Base-by-base conservation (phyloP, 2,329 filamentous ascomycete species). In the Alternaria rosae region DNA sequence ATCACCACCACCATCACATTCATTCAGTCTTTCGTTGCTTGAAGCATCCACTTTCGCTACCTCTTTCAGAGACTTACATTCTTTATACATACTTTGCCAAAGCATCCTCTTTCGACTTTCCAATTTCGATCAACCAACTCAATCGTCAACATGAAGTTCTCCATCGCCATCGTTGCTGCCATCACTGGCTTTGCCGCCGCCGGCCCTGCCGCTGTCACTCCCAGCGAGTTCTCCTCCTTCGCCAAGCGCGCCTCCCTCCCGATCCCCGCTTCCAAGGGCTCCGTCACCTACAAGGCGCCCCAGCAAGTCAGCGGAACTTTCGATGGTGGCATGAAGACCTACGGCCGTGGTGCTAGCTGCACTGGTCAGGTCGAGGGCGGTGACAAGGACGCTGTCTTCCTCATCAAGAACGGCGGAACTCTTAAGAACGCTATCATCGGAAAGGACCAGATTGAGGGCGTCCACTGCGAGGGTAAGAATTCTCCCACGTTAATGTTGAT, bases 391-490 rank as follows among this genome's bases (percentile, higher is more conserved):
- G 82, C 85, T 47, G 84, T 87, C 72, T 87, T 87, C 80, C 78
- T 84, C 63, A 77, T 87, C 54, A 78, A 82, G 71, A 77, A 81
- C 53, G 85, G 85, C 28, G 85, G 81, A 28, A 84, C 82, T 21
- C 77, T 87, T 43, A 82, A 81, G 70, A 87, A 87, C 71, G 85
- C 82, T 74, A 86, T 87, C 76, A 86, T 87, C 59, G 85, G 85
- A 21, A 78, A 80, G 52, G 80, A 82, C 64, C 82, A 85, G 70
- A 79, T 82, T 25, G 85, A 70, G 59, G 67, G 67, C 42, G 55
- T 70, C 21, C 67, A 70, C 64, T 70, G 67, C 55, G 50, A 63
- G 85, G 73, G 84, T 51, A 10, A 51, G 30, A 28, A 35, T 38
- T 7, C 10, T 20, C 1, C 47, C 30, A 13, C n/a, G n/a, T 9